These are phyloP conservation scores for Boletus patriciae DNA, from an alignment of 768 basidiomycete species.

Conservation along the genomic window DNA sequence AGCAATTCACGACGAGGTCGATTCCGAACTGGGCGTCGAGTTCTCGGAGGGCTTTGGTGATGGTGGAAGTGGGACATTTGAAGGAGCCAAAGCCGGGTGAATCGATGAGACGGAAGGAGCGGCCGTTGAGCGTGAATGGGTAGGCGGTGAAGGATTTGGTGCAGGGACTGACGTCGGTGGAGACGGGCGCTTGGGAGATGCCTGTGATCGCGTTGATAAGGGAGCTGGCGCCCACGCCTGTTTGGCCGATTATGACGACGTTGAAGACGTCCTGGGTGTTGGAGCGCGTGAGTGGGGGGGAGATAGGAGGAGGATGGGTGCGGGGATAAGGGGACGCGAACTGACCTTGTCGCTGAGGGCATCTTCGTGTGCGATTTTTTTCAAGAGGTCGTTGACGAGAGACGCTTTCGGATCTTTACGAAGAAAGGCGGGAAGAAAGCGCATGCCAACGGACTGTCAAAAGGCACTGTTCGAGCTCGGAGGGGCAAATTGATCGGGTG, in stretches of 20 bases:
- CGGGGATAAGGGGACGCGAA: background rate
- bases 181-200: constrained; percentile 17
- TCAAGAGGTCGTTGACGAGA: constrained; percentile 26
- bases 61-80: constrained; percentile 25
- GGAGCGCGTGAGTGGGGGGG: background rate
- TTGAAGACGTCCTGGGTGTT: constrained; percentile 28
- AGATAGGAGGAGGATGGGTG: background rate
- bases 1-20: constrained; percentile 30
- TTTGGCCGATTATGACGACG: constrained; percentile 33
- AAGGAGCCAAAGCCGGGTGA: constrained; percentile 31
- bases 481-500: constrained; percentile 10
- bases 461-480: background rate
- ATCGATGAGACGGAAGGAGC: constrained; percentile 31
- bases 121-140: constrained; percentile 27
- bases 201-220: constrained; percentile 40
- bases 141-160: constrained; percentile 27
- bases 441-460: constrained; percentile 18
- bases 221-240: constrained; percentile 40
- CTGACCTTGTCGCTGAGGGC: constrained; percentile 25
- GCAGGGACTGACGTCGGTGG: constrained; percentile 32
- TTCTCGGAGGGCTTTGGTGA: constrained; percentile 29
- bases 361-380: constrained; percentile 23
- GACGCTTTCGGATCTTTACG: constrained; percentile 28
- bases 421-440: constrained; percentile 27
- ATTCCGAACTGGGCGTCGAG: constrained; percentile 29